A percentile compares a stretch with the other conserved stretches of the same genome.
These are phyloP conservation scores for Colletotrichum sp. DNA, from an alignment of 2,329 filamentous ascomycete species.

Conservation along the genomic window DNA sequence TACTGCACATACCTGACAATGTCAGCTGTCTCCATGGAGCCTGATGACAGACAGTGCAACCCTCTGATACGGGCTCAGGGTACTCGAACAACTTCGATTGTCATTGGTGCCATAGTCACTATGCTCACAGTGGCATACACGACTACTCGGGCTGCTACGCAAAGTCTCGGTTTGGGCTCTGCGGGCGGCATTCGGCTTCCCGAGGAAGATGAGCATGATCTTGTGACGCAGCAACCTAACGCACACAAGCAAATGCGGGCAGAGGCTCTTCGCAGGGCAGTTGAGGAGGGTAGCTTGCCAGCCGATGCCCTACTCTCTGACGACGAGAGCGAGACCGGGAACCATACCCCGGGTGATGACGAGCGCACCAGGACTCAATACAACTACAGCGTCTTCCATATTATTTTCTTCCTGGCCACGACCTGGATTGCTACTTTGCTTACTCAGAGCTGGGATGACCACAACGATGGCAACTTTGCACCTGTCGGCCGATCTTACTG, in stretches of 20 bases:
- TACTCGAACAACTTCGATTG: constrained; percentile 86
- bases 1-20: constrained; percentile 99
- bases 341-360: constrained; percentile 75
- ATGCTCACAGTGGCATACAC: constrained; percentile 98
- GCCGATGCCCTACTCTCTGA: constrained; percentile 85
- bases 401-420: constrained; percentile 97
- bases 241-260: constrained; percentile 89
- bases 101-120: constrained; percentile 93
- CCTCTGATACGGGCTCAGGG: constrained; percentile 85
- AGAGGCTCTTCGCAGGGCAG: constrained; percentile 87
- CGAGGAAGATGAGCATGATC: constrained; percentile 82
- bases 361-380: constrained; percentile 92
- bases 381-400: constrained; percentile 93
- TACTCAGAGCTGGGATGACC: constrained; percentile 71
- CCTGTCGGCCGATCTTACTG: constrained; percentile 95
- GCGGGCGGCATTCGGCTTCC: constrained; percentile 64
- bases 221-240: constrained; percentile 85
- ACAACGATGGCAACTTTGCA: constrained; percentile 76
- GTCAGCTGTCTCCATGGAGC: constrained; percentile 98
- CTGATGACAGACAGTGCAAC: constrained; percentile 92
- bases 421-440: constrained; percentile 94
- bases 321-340: constrained; percentile 68
- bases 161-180: constrained; percentile 75
- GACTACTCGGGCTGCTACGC: constrained; percentile 93
- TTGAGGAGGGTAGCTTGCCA: constrained; percentile 90